A percentile compares a stretch with the other conserved stretches of the same genome.
Conservation (phyloP, 169 alveolate species). For the Perkinsus olseni region DNA sequence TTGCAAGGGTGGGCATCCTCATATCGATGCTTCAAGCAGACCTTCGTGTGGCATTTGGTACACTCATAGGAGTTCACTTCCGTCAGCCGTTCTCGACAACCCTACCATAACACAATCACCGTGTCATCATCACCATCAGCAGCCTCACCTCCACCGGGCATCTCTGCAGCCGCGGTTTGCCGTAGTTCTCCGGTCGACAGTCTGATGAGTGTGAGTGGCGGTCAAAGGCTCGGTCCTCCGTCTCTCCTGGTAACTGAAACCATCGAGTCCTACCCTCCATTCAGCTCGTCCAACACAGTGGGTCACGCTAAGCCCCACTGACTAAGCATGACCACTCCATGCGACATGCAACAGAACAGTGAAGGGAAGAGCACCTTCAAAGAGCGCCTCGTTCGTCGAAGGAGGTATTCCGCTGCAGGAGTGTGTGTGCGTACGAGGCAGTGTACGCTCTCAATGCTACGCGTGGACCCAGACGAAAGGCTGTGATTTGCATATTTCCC, state of each 20-base stretch:
- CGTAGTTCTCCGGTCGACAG: background rate
- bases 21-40: background rate
- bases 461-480: too few relatives aligned
- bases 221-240: background rate
- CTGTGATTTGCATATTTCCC: background rate
- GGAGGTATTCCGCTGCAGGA: too few relatives aligned
- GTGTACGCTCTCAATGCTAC: too few relatives aligned
- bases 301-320: too few relatives aligned
- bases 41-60: background rate
- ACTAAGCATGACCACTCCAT: background rate
- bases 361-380: too few relatives aligned
- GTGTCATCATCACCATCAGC: background rate
- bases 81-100: background rate
- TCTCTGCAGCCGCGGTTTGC: background rate
- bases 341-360: too few relatives aligned
- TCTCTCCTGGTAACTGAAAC: background rate
- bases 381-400: too few relatives aligned
- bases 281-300: too few relatives aligned
- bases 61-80: background rate
- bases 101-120: background rate
- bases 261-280: too few relatives aligned
- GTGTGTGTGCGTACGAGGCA: too few relatives aligned
- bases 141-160: background rate
- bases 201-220: background rate
- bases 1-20: background rate